These are phyloP conservation scores for Globisporangium splendens DNA, from an alignment of 352 stramenopile species.

Conservation along the genomic window DNA sequence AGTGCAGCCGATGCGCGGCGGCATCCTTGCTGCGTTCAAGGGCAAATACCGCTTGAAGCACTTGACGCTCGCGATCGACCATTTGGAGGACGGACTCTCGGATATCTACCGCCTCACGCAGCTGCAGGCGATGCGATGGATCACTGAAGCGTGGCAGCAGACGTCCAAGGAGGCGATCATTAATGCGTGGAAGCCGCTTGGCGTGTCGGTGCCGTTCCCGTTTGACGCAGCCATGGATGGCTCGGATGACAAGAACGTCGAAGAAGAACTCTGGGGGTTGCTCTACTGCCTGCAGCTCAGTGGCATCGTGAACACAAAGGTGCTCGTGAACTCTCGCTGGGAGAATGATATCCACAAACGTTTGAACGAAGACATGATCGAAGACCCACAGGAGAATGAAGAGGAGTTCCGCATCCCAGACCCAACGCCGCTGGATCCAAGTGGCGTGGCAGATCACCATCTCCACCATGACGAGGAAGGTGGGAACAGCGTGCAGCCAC, in stretches of 20 bases:
- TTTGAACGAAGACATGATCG: slow-evolving; percentile 86
- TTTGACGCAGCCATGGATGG: slow-evolving; percentile 58
- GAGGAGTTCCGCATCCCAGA: slow-evolving; percentile 80
- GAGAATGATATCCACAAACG: slow-evolving; percentile 89
- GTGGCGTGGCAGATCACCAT: slow-evolving; percentile 16
- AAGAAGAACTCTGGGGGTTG: slow-evolving; percentile 82
- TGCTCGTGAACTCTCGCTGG: slow-evolving; percentile 85
- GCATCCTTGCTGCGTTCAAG: slow-evolving; percentile 83
- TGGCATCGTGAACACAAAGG: slow-evolving; percentile 83
- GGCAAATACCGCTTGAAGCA: slow-evolving; percentile 86
- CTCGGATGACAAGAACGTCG: slow-evolving; percentile 79
- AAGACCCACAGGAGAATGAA: slow-evolving; percentile 77
- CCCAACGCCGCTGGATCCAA: slow-evolving; percentile 27
- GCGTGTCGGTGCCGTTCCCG: slow-evolving; percentile 53
- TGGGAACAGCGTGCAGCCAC: slow-evolving; percentile 18
- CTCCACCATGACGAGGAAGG: slow-evolving; percentile 30
- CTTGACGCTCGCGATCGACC: slow-evolving; percentile 78
- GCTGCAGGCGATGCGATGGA: slow-evolving; percentile 85
- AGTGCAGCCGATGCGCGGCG: slow-evolving; percentile 80
- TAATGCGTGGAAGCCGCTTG: slow-evolving; percentile 75
- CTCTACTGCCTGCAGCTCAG: slow-evolving; percentile 85
- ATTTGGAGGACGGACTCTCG: slow-evolving; percentile 69
- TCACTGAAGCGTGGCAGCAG: slow-evolving; percentile 81
- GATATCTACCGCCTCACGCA: slow-evolving; percentile 83
- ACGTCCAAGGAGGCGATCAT: slow-evolving; percentile 74